These are phyloP conservation scores for Fusarium sp. DNA, from an alignment of 2,329 filamentous ascomycete species.

Conservation along the genomic window DNA sequence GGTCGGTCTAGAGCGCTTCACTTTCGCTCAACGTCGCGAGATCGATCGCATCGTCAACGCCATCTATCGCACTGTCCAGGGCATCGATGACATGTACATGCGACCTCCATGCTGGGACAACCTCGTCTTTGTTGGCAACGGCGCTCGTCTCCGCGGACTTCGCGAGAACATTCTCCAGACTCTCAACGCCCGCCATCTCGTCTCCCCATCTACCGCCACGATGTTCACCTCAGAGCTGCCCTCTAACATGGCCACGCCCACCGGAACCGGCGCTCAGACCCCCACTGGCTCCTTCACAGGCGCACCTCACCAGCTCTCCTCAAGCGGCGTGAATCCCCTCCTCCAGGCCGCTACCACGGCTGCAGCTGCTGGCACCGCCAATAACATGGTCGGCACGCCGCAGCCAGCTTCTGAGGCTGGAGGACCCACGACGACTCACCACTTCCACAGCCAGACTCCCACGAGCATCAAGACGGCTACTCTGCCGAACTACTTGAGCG, in stretches of 20 bases:
- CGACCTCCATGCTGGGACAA: constrained; percentile 91
- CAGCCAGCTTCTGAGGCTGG: constrained; percentile 52
- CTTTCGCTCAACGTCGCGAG: constrained; percentile 72
- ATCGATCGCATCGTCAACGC: constrained; percentile 85
- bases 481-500: constrained; percentile 84
- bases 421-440: constrained; percentile 52
- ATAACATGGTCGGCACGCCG: constrained; percentile 49
- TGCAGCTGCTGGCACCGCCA: constrained; percentile 58
- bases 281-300: constrained; percentile 72
- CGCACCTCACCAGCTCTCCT: constrained; percentile 62
- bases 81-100: constrained; percentile 84
- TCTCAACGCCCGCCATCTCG: constrained; percentile 81
- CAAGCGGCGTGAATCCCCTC: constrained; percentile 81
- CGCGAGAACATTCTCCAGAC: constrained; percentile 86
- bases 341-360: constrained; percentile 89
- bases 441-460: constrained; percentile 75
- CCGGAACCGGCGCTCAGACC: constrained; percentile 90
- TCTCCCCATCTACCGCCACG: constrained; percentile 90
- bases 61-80: constrained; percentile 83
- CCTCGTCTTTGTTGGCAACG: constrained; percentile 90
- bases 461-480: constrained; percentile 82
- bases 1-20: constrained; percentile 78
- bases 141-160: constrained; percentile 76
- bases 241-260: constrained; percentile 89
- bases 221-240: constrained; percentile 98